Conservation (phyloP, 805 yeast genomes). For the Zygoascus bituminiphila region DNA sequence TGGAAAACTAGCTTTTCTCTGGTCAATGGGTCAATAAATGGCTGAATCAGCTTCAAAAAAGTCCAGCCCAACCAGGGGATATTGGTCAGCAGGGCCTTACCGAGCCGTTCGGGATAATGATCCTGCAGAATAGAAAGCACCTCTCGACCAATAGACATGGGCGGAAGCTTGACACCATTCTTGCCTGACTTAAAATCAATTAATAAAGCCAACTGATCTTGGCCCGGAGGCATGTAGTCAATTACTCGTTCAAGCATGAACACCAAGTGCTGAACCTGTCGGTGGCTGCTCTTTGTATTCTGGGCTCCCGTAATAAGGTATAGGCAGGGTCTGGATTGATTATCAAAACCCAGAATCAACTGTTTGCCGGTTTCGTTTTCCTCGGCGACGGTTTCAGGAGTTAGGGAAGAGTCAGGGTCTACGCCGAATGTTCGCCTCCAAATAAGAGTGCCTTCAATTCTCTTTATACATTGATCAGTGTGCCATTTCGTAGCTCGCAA, state of each 20-base stretch:
- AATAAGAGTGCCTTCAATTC: constrained; percentile 68
- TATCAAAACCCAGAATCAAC: constrained; percentile 84
- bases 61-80: constrained; percentile 94
- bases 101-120: constrained; percentile 95
- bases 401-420: constrained; percentile 27
- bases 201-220: constrained; percentile 82
- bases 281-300: constrained; percentile 79
- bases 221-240: constrained; percentile 94
- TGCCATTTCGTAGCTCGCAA: constrained; percentile 93
- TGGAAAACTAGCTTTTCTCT: constrained; percentile 88
- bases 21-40: constrained; percentile 93
- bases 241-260: constrained; percentile 87
- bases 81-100: constrained; percentile 83
- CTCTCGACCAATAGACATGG: constrained; percentile 79
- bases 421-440: constrained; percentile 96
- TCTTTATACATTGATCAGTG: constrained; percentile 54
- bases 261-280: constrained; percentile 95
- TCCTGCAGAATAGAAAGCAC: constrained; percentile 90
- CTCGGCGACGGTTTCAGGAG: constrained; percentile 32
- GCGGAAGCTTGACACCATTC: constrained; percentile 69
- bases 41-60: constrained; percentile 81
- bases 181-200: constrained; percentile 78
- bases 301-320: constrained; percentile 93
- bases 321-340: constrained; percentile 82
- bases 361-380: constrained; percentile 93